Conservation (phyloP, 1,284 basidiomycete species). For the Cutaneotrichosporon daszewskae region DNA sequence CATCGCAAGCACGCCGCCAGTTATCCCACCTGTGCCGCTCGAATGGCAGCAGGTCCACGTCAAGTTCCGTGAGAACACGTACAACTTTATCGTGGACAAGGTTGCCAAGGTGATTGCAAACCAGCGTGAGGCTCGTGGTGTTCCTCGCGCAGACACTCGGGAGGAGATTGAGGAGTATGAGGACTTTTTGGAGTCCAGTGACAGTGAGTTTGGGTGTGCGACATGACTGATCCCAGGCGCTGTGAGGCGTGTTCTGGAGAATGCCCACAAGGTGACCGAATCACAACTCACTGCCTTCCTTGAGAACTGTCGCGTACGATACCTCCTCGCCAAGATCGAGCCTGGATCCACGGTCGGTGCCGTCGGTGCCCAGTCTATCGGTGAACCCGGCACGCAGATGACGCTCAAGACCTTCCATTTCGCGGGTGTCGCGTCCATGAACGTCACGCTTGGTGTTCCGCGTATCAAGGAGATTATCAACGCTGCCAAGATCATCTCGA, state of each 20-base stretch:
- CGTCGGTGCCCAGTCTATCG: constrained; percentile 97
- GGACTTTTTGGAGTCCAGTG: constrained; percentile 32
- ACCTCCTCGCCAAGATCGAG: constrained; percentile 89
- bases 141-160: constrained; percentile 64
- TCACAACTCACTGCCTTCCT: constrained; percentile 75
- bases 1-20: too few species aligned
- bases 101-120: constrained; percentile 65
- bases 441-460: constrained; percentile 97
- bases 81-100: constrained; percentile 64
- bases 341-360: constrained; percentile 96
- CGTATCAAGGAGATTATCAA: constrained; percentile 96
- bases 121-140: constrained; percentile 67
- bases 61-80: constrained; percentile 71
- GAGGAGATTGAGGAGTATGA: constrained; percentile 59
- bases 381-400: constrained; percentile 99
- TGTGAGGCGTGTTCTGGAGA: constrained; percentile 70
- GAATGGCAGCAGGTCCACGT: constrained; percentile 57
- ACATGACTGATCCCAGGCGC: constrained; percentile 20
- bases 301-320: constrained; percentile 81
- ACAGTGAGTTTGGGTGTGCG: constrained; percentile 19
- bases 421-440: constrained; percentile 99
- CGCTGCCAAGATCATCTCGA: constrained; percentile 92
- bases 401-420: constrained; percentile 99
- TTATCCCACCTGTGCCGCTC: constrained; percentile 26
- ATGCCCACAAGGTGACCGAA: constrained; percentile 83